phyloP scores from a whole-genome alignment of 2,329 filamentous ascomycete species.

The Penicillium brasilianum region DNA sequence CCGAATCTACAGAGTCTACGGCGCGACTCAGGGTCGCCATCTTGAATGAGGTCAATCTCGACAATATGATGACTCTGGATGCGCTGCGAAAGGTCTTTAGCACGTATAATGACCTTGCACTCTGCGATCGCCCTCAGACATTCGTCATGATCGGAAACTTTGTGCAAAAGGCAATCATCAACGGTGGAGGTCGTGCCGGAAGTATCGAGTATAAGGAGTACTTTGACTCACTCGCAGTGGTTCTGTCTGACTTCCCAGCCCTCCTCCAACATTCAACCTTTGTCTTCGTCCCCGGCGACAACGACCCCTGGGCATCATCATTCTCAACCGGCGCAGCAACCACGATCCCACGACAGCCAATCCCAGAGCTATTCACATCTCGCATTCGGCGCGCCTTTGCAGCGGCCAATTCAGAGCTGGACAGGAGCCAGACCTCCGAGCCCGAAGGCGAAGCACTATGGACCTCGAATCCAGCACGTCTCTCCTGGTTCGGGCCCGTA shows the following conservation, averaged over 20 bases:
- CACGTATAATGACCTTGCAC: conserved; percentile 70
- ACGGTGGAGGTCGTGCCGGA: conserved; percentile 72
- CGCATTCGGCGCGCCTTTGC: conserved; percentile 81
- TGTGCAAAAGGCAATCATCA: conserved; percentile 61
- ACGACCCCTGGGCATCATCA: conserved; percentile 93
- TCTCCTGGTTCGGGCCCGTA: conserved; percentile 83
- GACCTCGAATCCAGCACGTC: conserved; percentile 82
- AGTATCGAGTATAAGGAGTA: conserved; percentile 97
- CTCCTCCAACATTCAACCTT: conserved; percentile 82
- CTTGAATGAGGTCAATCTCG: conserved; percentile 83
- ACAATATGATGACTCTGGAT: conserved; percentile 78
- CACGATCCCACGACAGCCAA: conserved; percentile 55
- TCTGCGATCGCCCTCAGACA: conserved; percentile 71
- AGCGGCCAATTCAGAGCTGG: conserved; percentile 73
- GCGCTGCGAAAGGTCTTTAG: conserved; percentile 80
- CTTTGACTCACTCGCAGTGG: conserved; percentile 84
- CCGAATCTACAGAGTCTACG: conserved; percentile 36
- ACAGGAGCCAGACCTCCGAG: conserved; percentile 55
- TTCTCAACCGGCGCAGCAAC: conserved; percentile 62
- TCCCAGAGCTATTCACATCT: conserved; percentile 90
- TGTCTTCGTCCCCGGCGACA: conserved; percentile 92
- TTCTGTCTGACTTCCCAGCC: conserved; percentile 80
- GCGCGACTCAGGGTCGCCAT: conserved; percentile 67
- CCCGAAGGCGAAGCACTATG: conserved; percentile 77
- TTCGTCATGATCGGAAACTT: conserved; percentile 91